Percentiles rank a stretch among this genome's conserved stretches.
phyloP scores from a whole-genome alignment of 2,329 filamentous ascomycete species.

The Zasmidium angulare region DNA sequence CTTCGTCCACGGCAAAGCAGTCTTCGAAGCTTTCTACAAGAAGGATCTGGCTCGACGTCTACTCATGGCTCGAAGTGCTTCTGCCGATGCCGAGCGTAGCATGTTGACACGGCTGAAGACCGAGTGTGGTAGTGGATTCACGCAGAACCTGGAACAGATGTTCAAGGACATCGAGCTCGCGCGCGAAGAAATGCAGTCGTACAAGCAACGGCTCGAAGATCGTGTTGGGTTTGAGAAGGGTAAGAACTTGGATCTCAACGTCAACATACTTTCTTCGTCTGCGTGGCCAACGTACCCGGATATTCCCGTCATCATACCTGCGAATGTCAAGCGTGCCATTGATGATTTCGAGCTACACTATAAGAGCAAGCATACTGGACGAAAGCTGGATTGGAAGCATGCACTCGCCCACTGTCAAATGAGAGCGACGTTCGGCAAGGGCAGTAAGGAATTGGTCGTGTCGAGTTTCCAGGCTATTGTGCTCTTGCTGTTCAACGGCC shows the following conservation, averaged over 20 bases:
- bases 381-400: slow-evolving; percentile 88
- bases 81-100: slow-evolving; percentile 89
- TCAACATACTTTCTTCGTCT: slow-evolving; percentile 85
- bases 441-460: slow-evolving; percentile 83
- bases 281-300: slow-evolving; percentile 94
- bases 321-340: slow-evolving; percentile 72
- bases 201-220: slow-evolving; percentile 67
- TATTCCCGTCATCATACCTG: slow-evolving; percentile 69
- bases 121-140: slow-evolving; percentile 92
- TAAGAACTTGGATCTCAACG: slow-evolving; percentile 70
- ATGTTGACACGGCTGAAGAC: slow-evolving; percentile 91
- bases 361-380: slow-evolving; percentile 82
- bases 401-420: slow-evolving; percentile 87
- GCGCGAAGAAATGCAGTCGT: slow-evolving; percentile 88
- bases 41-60: slow-evolving; percentile 88
- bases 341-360: slow-evolving; percentile 84
- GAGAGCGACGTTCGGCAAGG: slow-evolving; percentile 75
- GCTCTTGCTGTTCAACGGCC: slow-evolving; percentile 82
- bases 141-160: slow-evolving; percentile 97
- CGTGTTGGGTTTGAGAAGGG: slow-evolving; percentile 44
- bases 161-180: slow-evolving; percentile 97
- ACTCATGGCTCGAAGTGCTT: slow-evolving; percentile 88
- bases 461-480: slow-evolving; percentile 91
- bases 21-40: slow-evolving; percentile 99
- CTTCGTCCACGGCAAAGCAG: slow-evolving; percentile 94